Evolutionary conservation across 2,329 filamentous ascomycete genomes (phyloP).

Genomic region (Penicillium thymicola): DNA sequence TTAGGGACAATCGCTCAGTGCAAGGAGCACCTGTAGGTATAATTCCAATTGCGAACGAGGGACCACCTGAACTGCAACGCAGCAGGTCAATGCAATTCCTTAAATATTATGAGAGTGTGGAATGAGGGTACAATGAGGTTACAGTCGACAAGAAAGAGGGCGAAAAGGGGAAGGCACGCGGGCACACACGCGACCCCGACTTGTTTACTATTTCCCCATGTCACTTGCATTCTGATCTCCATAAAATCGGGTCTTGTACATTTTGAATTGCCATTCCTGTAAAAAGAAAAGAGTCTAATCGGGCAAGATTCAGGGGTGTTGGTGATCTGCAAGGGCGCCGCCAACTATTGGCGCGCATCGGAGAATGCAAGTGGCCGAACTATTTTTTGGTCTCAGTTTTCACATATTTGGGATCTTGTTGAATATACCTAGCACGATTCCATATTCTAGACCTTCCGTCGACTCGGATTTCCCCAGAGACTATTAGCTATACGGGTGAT

Average conservation of each 20-base stretch:
- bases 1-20: background rate
- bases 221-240: slow-evolving; percentile 1
- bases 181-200: slow-evolving; percentile 4
- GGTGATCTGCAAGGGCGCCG: slow-evolving; percentile 12
- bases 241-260: background rate
- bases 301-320: slow-evolving; percentile 2
- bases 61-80: slow-evolving; percentile 10
- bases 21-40: background rate
- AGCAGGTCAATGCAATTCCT: slow-evolving; percentile 20
- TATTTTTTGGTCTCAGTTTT: background rate
- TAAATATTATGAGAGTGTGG: slow-evolving; percentile 11
- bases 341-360: slow-evolving; percentile 8
- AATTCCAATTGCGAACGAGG: slow-evolving; percentile 15
- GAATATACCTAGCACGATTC: background rate
- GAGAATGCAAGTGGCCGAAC: slow-evolving; percentile 5
- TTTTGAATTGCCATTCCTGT: background rate
- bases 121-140: slow-evolving; percentile 7
- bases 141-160: slow-evolving; percentile 5
- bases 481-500: background rate
- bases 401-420: background rate
- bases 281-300: background rate
- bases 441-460: background rate
- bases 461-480: background rate
- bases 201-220: background rate
- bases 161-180: slow-evolving; percentile 5